Evolutionary conservation across 345 rosid genomes (phyloP), one percentile per base, ranked within the genome.

Genomic region (Pistacia atlantica): DNA sequence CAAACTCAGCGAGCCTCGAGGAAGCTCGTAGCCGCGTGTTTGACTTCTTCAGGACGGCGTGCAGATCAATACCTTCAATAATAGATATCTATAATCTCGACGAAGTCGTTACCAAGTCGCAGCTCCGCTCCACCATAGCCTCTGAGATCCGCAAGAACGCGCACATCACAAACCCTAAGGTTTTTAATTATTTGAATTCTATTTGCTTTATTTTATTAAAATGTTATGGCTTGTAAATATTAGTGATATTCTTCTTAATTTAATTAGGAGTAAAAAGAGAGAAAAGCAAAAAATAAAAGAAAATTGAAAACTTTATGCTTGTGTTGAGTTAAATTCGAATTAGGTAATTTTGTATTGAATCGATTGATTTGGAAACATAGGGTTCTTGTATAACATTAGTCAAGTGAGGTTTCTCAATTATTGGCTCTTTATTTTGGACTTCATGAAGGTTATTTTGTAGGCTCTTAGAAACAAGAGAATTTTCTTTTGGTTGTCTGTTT

Each of bases 51-150:
- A 85, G 89, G 77, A 45, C 85, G 9, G 88, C 99, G 2, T 93
- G 98, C 85, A 80, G 99, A 78, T 91, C 98, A 48, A 79, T 96
- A 70, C 98, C 99, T 0, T 14, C 86, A 3, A 49, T 93, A 72
- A 92, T 93, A 90, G 97, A 96, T 3, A 93, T 96, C 61, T 96
- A 96, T 90, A 92, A 89, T 80, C 93, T 96, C 52, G 86, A 92
- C 79, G 98, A 96, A 82, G 92, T 96, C 80, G 95, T 82, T 54
- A 71, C 87, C 35, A 80, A 76, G 67, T 86, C 98, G 72, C 90
- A 96, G 82, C 95, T 96, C 82, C 99, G 98, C 11, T 84, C 90
- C 80, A 42, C 85, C 81, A 90, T 96, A 87, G 83, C 99, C 81
- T 73, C 97, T 76, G 83, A 93, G 95, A 87, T 93, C 83, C 97